Evolutionary conservation across 306 rosid species (phyloP).

Genomic region (Castanospermum australe): DNA sequence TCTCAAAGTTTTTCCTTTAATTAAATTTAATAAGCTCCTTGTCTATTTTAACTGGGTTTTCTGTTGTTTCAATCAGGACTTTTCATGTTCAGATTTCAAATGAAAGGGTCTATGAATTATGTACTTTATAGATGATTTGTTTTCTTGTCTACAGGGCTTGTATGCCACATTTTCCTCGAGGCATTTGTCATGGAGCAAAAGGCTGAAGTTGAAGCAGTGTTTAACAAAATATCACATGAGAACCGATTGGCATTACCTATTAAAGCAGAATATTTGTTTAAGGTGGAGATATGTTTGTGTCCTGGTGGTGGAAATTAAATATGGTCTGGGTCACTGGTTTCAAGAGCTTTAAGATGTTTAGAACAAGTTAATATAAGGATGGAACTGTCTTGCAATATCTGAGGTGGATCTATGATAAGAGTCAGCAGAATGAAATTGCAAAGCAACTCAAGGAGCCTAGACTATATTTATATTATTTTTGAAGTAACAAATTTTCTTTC

Average conservation of each 20-base stretch:
- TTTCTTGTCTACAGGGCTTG: slow-evolving; percentile 53
- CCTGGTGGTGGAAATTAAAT: neutral
- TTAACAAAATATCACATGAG: slow-evolving; percentile 48
- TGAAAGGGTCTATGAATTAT: neutral
- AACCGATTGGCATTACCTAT: slow-evolving; percentile 41
- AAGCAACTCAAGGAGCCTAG: neutral
- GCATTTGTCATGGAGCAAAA: slow-evolving; percentile 49
- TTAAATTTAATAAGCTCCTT: neutral
- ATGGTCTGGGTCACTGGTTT: neutral
- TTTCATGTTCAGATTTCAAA: neutral
- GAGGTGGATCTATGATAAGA: neutral
- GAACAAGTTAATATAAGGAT: neutral
- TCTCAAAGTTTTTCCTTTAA: neutral
- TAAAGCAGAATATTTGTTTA: slow-evolving; percentile 46
- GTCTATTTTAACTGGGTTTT: neutral
- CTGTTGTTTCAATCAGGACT: neutral
- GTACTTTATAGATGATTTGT: slow-evolving; percentile 1
- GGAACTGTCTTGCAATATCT: neutral
- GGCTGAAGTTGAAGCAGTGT: slow-evolving; percentile 57
- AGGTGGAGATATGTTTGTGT: slow-evolving; percentile 50
- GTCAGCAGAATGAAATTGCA: neutral
- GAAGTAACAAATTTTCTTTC: neutral
- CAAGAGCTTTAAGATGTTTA: neutral
- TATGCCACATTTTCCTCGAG: slow-evolving; percentile 48
- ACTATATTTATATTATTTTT: neutral